Base-by-base conservation (phyloP, 805 yeast genomes). In the Debaryomyces tyrocola region DNA sequence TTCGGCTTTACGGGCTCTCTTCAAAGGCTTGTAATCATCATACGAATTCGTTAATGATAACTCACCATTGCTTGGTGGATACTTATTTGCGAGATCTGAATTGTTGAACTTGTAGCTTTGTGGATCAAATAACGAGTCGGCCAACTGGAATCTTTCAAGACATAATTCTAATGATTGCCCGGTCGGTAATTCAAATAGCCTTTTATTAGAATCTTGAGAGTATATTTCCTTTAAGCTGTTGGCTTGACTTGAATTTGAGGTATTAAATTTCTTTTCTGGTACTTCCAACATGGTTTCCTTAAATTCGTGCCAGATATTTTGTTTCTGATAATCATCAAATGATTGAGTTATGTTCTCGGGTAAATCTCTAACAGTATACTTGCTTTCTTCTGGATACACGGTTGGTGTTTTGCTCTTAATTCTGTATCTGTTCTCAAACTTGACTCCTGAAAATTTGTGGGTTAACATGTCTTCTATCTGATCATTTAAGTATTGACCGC, bases 71-170 rank as follows among this genome's bases (percentile, higher is more conserved):
- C 78, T 65, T 8, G 66, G 55, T 6, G 71, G 65, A 49, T 70
- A 70, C 44, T 59, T 62, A 2, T 54, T 51, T 10, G 57, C 45
- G 11, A 63, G 49, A 31, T 45, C 48, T 27, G 56, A 51, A 43
- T 58, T 50, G 17, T 54, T 41, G 56, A 64, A 68, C 47, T 67
- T 68, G 47, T 77, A 77, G 33, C 70, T 61, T 6, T 64, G 63
- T 3, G 95, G 92, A 39, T 73, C 77, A 60, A 90, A 89, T 43
- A 91, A 59, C n/a, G 86, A 73, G 59, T 90, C 94, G 1, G 86
- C 86, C 49, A 87, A 65, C 40, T 75, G 73, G 51, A 70, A 83
- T 47, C 96, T 73, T 53, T 83, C 86, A 35, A 70, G 66, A 3
- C 79, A 79, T 47, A 86, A 77, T 37, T 82, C 81, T 14, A 86